A percentile compares a stretch with the other conserved stretches of the same genome.
These are phyloP conservation scores for Eremomyces bilateralis DNA, from an alignment of 495 filamentous ascomycete genomes.

Conservation along the genomic window DNA sequence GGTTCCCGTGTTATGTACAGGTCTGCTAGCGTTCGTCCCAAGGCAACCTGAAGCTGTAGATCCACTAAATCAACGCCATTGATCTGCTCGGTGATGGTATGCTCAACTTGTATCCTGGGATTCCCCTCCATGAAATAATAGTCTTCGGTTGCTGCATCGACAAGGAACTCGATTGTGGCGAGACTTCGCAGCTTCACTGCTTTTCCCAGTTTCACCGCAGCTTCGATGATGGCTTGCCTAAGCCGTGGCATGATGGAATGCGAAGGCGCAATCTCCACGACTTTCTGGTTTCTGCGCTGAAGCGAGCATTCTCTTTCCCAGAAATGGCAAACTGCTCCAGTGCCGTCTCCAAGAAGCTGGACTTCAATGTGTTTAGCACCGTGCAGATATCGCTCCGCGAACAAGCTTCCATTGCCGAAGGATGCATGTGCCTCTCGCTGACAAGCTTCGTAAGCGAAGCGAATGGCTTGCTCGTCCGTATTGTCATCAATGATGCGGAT, in stretches of 20 bases:
- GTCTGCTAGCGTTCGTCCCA: not conserved
- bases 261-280: not conserved
- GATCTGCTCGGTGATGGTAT: not conserved
- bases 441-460: slow-evolving; percentile 24
- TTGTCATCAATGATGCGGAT: slow-evolving; percentile 22
- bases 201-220: not conserved
- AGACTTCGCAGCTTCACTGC: not conserved
- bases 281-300: slow-evolving; percentile 14
- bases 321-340: not conserved
- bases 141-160: not conserved
- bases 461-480: slow-evolving; percentile 19
- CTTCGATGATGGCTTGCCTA: not conserved
- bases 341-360: slow-evolving; percentile 5
- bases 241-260: not conserved
- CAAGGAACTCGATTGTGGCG: not conserved
- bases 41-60: not conserved
- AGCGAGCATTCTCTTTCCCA: slow-evolving; percentile 5
- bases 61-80: not conserved
- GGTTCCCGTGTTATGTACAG: no score
- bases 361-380: not conserved
- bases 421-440: slow-evolving; percentile 7
- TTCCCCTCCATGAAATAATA: slow-evolving; percentile 1
- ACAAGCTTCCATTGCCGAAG: slow-evolving; percentile 11
- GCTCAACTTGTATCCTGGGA: slow-evolving; percentile 1
- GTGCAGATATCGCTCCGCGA: slow-evolving; percentile 24